Base-by-base conservation (phyloP, 2,329 filamentous ascomycete species). In the Alternaria atra region DNA sequence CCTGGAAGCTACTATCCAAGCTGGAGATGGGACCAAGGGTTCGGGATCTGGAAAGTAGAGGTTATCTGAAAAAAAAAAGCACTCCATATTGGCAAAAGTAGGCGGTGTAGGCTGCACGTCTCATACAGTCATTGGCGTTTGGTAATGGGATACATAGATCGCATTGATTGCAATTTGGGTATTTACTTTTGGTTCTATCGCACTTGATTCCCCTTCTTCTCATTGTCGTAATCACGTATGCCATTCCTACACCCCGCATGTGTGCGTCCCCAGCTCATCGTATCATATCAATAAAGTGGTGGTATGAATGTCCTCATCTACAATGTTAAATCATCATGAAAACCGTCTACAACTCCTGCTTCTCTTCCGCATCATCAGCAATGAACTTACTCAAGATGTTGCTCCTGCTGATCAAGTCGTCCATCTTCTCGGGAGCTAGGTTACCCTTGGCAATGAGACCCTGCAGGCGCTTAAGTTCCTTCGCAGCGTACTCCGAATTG, bases 301-400 rank as follows among this genome's bases (percentile, higher is more conserved):
- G 46, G 37, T 30, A 23, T 46, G 23, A 51, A 32, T 37, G 30
- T 23, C 10, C 23, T 13, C 15, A 40, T 10, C 40, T 5, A 5
- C 10, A 29, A n/a, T 5, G n/a, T 15, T 30, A 15, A 32, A 17
- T n/a, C 37, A 23, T 47, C n/a, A 32, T 34, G n/a, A 9, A n/a
- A 54, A 25, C 35, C 23, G 30, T 68, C 83, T 87, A 92, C 81
- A 93, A 83, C 84, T 93, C 88, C 73, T 91, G 90, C 86, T 93
- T 93, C 68, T 80, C 80, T 64, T 82, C 76, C 74, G 84, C 79
- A 64, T 82, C 76, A 75, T 84, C 83, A 70, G 86, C 85, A 65
- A 84, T 80, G 79, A 97, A 98, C 80, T 87, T 90, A 77, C 87
- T 87, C 61, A 98, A 84, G 68, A 98, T 92, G 83, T 98, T 98